phyloP scores from a whole-genome alignment of 2,329 filamentous ascomycete species.

The Metarhizium robertsii region DNA sequence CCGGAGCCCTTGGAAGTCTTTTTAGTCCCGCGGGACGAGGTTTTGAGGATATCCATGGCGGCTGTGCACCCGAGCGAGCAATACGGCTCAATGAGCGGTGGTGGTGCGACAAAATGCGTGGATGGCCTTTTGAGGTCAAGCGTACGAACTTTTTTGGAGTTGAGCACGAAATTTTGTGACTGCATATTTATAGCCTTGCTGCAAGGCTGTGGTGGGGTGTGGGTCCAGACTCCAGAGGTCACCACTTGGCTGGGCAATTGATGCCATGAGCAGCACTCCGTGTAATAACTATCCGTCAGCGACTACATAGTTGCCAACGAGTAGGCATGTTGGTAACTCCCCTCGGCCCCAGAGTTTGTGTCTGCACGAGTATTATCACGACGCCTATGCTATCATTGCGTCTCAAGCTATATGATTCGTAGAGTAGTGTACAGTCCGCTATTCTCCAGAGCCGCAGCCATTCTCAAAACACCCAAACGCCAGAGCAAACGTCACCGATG shows the following conservation, averaged over 20 bases:
- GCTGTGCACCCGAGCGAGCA: background rate
- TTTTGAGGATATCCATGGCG: conserved; percentile 62
- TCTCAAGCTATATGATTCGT: too few relatives aligned
- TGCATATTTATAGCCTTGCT: conserved; percentile 7
- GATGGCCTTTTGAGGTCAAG: background rate
- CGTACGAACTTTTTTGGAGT: background rate
- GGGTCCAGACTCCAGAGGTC: background rate
- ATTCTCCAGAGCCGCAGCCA: too few relatives aligned
- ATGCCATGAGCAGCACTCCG: too few relatives aligned
- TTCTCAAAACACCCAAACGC: background rate
- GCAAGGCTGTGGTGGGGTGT: conserved; percentile 13
- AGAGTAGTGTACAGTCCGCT: too few relatives aligned
- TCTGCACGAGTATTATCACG: too few relatives aligned
- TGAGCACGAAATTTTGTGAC: conserved; percentile 9
- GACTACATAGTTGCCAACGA: too few relatives aligned
- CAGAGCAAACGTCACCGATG: background rate
- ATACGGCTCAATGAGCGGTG: background rate
- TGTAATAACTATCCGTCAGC: too few relatives aligned
- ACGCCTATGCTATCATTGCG: too few relatives aligned
- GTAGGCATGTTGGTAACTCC: too few relatives aligned
- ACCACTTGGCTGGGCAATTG: too few relatives aligned
- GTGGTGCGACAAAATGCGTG: background rate
- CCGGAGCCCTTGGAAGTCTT: conserved; percentile 31
- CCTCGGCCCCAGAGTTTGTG: too few relatives aligned
- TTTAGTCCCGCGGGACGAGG: conserved; percentile 63